Percentiles rank a stretch among this genome's conserved stretches.
phyloP scores from a whole-genome alignment of 1,284 basidiomycete species.

The Moesziomyces sp. region DNA sequence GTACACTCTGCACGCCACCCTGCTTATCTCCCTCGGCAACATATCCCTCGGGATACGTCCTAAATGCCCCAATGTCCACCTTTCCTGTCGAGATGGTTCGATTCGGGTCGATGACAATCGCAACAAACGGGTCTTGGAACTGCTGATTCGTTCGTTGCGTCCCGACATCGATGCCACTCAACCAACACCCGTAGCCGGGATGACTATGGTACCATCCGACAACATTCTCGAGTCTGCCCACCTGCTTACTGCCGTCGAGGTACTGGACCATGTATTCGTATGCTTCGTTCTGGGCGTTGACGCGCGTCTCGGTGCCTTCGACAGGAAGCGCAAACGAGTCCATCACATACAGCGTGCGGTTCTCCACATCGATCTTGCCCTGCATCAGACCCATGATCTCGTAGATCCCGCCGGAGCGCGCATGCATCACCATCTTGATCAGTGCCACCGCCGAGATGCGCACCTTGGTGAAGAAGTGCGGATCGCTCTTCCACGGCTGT shows the following conservation, averaged over 20 bases:
- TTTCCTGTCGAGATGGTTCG: constrained; percentile 96
- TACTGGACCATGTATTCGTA: constrained; percentile 99
- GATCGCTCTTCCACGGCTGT: constrained; percentile 87
- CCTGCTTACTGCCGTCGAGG: constrained; percentile 81
- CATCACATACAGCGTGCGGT: constrained; percentile 82
- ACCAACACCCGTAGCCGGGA: constrained; percentile 99
- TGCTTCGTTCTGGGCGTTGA: constrained; percentile 94
- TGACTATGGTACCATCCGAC: constrained; percentile 99
- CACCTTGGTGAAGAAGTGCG: constrained; percentile 91
- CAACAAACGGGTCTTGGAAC: constrained; percentile 95
- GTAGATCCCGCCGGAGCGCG: constrained; percentile 93
- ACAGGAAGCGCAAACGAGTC: constrained; percentile 97
- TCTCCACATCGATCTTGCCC: constrained; percentile 87
- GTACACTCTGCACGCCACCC: constrained; percentile 79
- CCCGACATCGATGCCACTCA: constrained; percentile 96
- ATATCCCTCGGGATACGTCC: constrained; percentile 85
- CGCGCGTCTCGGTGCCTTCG: constrained; percentile 97
- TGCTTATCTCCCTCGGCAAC: neutral
- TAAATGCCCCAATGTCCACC: constrained; percentile 97
- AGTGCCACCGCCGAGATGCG: constrained; percentile 93
- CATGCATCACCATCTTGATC: constrained; percentile 99
- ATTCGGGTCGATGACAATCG: constrained; percentile 97
- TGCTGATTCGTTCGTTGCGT: constrained; percentile 95
- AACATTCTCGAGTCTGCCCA: constrained; percentile 83
- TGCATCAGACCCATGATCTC: constrained; percentile 99